These are phyloP conservation scores for Scytalidium lignicola DNA, from an alignment of 2,329 filamentous ascomycete species.

Conservation along the genomic window DNA sequence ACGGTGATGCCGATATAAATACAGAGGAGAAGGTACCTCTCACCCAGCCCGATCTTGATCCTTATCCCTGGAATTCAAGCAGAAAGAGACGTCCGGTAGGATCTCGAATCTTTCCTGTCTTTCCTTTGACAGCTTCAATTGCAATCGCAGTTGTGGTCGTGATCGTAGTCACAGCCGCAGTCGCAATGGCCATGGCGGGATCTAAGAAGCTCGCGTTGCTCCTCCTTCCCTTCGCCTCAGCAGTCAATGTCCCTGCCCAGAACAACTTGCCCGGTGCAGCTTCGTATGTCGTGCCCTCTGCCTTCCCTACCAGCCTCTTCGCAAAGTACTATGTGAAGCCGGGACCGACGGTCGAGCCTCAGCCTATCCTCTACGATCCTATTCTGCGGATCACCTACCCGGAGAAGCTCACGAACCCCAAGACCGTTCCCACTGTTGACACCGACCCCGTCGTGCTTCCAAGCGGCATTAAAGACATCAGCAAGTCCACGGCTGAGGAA, in stretches of 20 bases:
- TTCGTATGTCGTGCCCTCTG: conserved; percentile 37
- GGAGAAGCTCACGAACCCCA: conserved; percentile 48
- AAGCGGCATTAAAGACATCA: conserved; percentile 38
- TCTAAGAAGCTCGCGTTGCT: neutral
- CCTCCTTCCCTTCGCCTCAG: neutral
- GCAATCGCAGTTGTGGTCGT: neutral
- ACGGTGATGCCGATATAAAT: too few relatives aligned
- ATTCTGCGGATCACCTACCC: conserved; percentile 50
- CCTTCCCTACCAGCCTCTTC: conserved; percentile 46
- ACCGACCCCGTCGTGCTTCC: conserved; percentile 47
- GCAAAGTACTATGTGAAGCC: conserved; percentile 43
- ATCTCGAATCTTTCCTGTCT: neutral
- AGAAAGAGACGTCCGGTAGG: neutral
- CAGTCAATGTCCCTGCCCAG: conserved; percentile 5
- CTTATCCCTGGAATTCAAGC: too few relatives aligned
- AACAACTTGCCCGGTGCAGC: conserved; percentile 27
- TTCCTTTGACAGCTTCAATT: neutral
- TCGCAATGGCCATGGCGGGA: neutral
- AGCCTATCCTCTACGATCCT: conserved; percentile 48
- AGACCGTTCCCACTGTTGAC: conserved; percentile 42
- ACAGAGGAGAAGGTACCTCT: too few relatives aligned
- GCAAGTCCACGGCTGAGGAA: conserved; percentile 31
- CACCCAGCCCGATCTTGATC: too few relatives aligned
- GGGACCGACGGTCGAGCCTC: conserved; percentile 42
- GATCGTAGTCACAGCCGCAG: neutral